Conservation (phyloP, 2,329 filamentous ascomycete genomes). For the Arthrobotrys sphaeroides region DNA sequence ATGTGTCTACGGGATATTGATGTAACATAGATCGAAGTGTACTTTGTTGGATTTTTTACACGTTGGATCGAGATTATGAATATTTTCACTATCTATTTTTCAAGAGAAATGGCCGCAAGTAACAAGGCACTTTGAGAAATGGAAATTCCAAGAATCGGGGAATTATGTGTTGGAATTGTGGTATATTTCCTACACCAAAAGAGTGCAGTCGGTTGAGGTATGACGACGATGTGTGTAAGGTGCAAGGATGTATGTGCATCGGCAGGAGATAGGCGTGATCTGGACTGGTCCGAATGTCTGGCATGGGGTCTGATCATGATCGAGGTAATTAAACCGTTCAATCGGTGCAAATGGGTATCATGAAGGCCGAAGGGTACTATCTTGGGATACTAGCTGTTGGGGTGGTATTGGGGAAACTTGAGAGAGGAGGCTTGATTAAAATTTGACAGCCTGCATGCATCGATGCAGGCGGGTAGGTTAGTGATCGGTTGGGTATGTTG, state of each 20-base stretch:
- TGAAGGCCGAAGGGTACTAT: too few relatives aligned
- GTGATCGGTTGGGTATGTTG: not conserved
- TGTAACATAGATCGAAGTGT: not conserved
- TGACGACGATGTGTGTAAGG: slow-evolving; percentile 7
- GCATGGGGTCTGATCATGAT: not conserved
- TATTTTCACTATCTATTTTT: too few relatives aligned
- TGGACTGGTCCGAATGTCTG: slow-evolving; percentile 6
- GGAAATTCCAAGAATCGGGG: too few relatives aligned
- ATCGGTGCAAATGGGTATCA: not conserved
- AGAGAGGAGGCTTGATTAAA: slow-evolving; percentile 1
- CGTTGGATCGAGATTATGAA: too few relatives aligned
- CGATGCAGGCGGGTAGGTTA: not conserved
- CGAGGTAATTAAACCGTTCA: not conserved
- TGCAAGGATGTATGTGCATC: not conserved
- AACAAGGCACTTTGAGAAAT: too few relatives aligned
- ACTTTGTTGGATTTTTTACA: not conserved
- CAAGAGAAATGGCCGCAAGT: too few relatives aligned
- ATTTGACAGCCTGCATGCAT: slow-evolving; percentile 14
- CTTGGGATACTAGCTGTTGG: not conserved
- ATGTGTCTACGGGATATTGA: not conserved
- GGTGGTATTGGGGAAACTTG: not conserved
- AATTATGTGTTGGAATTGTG: slow-evolving; percentile 31
- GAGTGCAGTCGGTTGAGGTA: not conserved
- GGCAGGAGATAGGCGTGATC: slow-evolving; percentile 20
- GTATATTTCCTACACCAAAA: not conserved